These are phyloP conservation scores for Magnaporthiopsis rhizophila DNA, from an alignment of 2,329 filamentous ascomycete species.

Conservation along the genomic window DNA sequence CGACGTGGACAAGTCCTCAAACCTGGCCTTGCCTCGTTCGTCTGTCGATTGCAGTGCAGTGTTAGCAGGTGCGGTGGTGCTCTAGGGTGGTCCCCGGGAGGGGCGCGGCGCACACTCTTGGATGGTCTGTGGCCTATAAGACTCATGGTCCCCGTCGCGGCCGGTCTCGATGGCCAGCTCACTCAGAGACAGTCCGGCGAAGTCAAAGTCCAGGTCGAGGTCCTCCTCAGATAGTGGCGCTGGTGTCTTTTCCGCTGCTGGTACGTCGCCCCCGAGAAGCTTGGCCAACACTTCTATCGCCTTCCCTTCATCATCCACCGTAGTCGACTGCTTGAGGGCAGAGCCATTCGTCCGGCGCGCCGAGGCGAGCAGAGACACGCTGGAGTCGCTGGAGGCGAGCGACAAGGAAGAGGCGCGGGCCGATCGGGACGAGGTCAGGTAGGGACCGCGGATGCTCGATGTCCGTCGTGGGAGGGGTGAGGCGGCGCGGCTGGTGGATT, in stretches of 20 bases:
- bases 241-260: slow-evolving; percentile 7
- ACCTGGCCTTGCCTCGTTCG: slow-evolving; percentile 73
- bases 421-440: slow-evolving; percentile 59
- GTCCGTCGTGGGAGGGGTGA: slow-evolving; percentile 64
- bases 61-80: slow-evolving; percentile 4
- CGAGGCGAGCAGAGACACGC: slow-evolving; percentile 61
- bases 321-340: slow-evolving; percentile 51
- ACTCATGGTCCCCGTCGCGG: slow-evolving; percentile 16
- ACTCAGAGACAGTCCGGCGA: slow-evolving; percentile 67
- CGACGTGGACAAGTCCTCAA: slow-evolving; percentile 83
- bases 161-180: slow-evolving; percentile 49
- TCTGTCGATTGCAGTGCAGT: slow-evolving; percentile 34
- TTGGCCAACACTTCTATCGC: slow-evolving; percentile 60
- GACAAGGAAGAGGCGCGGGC: slow-evolving; percentile 73
- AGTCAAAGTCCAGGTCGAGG: slow-evolving; percentile 64
- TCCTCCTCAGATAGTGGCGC: slow-evolving; percentile 36
- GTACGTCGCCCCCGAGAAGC: slow-evolving; percentile 27
- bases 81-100: slow-evolving; percentile 8
- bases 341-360: slow-evolving; percentile 61
- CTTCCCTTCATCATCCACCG: slow-evolving; percentile 49
- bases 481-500: slow-evolving; percentile 57
- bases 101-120: slow-evolving; percentile 58
- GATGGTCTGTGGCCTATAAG: slow-evolving; percentile 51
- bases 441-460: slow-evolving; percentile 60
- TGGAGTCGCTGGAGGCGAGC: slow-evolving; percentile 69